Base-by-base conservation (phyloP, 805 yeast species). In the Tetrapisispora arboricola region DNA sequence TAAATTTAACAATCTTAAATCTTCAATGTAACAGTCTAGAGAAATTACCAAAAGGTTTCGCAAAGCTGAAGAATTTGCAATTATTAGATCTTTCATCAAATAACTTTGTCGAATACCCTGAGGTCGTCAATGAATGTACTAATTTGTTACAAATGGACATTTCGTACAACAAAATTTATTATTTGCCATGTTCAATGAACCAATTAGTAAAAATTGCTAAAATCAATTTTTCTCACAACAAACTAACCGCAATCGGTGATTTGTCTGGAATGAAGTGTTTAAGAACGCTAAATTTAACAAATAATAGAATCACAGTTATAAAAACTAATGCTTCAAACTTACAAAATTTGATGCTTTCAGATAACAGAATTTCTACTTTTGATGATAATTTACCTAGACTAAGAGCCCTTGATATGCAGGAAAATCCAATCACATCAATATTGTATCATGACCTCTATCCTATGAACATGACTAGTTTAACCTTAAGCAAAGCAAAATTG, bases 81-180 rank as follows among this genome's bases (percentile, higher is more conserved):
- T 60, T 71, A 6, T 63, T 92, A 48, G 85, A 92, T 55, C 62
- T 92, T 35, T 76, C 95, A 2, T 87, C 95, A 3, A 92, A 94
- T 57, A 67, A 72, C 44, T 75, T 84, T 53, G 70, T 70, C 34
- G 49, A 49, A 2, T 78, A 77, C 45, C 94, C 92, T 0, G 80
- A 75, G 39, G 72, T 80, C 2, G 65, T 90, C 16, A 75, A 76
- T 48, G 69, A 72, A 19, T 68, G 90, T 45, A 54, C 67, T 0
- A 72, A 72, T 39, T 68, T 90, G 40, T 63, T 67, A 32, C 80
- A 80, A 40, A 67, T 92, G 47, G 94, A 90, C 55, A 55, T 90
- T 32, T 84, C 95, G 0, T 88, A 85, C 61, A 92, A 92, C 59
- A 74, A 75, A 39, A 72, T 92, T 22, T 61, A 70, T 2, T 44